Conservation (phyloP, 352 stramenopile species). For the Peronosclerospora sorghi region DNA sequence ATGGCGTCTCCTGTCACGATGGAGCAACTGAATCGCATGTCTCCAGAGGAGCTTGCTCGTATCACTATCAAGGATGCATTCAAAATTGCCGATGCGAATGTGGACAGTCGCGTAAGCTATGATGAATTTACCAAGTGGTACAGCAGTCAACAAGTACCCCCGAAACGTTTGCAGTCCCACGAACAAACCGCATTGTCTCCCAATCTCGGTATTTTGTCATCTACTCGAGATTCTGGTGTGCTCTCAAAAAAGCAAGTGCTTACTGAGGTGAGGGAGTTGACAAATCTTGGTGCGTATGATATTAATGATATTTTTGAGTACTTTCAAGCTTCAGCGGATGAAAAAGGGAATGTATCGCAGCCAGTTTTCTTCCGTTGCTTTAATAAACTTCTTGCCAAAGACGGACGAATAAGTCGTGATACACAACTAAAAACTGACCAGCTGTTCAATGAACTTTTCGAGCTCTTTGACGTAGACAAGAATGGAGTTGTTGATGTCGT, state of each 20-base stretch:
- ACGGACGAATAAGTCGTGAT: slow-evolving; percentile 24
- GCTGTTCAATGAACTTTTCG: slow-evolving; percentile 64
- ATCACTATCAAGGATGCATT: slow-evolving; percentile 71
- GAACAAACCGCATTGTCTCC: not conserved
- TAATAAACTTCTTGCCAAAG: slow-evolving; percentile 59
- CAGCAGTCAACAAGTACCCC: slow-evolving; percentile 18
- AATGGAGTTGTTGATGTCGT: slow-evolving; percentile 79
- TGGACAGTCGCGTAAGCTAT: slow-evolving; percentile 61
- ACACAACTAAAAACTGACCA: slow-evolving; percentile 32
- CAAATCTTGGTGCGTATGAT: slow-evolving; percentile 68
- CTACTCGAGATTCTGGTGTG: slow-evolving; percentile 7
- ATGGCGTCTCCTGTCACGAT: slow-evolving; percentile 39
- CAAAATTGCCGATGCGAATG: slow-evolving; percentile 38
- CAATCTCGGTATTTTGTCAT: slow-evolving; percentile 3
- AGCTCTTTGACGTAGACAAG: slow-evolving; percentile 69
- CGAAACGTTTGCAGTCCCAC: slow-evolving; percentile 6
- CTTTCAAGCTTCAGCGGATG: slow-evolving; percentile 61
- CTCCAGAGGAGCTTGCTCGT: slow-evolving; percentile 53
- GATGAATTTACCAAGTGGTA: slow-evolving; percentile 84
- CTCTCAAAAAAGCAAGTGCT: slow-evolving; percentile 34
- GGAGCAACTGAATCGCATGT: slow-evolving; percentile 36
- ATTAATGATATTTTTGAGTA: slow-evolving; percentile 84
- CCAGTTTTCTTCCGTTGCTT: slow-evolving; percentile 75
- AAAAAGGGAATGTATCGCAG: slow-evolving; percentile 47
- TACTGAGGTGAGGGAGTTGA: slow-evolving; percentile 69